A percentile compares a stretch with the other conserved stretches of the same genome.
Conservation (phyloP, 352 stramenopile genomes). For the Phytopythium montanum region DNA sequence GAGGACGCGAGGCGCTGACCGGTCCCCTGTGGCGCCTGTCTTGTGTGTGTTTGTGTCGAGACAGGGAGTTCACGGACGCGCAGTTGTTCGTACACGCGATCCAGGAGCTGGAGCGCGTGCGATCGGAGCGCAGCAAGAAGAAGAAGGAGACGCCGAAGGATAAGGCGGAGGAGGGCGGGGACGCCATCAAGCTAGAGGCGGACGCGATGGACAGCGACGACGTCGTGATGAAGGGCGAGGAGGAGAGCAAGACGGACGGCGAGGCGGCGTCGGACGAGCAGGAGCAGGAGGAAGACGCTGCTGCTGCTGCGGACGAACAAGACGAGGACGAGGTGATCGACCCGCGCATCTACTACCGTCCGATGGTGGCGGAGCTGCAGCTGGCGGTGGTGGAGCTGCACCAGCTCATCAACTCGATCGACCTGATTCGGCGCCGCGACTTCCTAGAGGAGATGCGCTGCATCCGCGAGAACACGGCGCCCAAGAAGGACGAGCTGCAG, state of each 20-base stretch:
- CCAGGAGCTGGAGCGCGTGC: slow-evolving; percentile 68
- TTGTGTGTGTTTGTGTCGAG: background rate
- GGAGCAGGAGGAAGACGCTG: slow-evolving; percentile 15
- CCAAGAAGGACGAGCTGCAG: slow-evolving; percentile 76
- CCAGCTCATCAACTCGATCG: slow-evolving; percentile 87
- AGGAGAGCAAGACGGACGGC: slow-evolving; percentile 13
- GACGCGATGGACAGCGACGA: slow-evolving; percentile 14
- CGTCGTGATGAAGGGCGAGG: slow-evolving; percentile 16
- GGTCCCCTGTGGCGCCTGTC: background rate
- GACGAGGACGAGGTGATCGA: slow-evolving; percentile 80
- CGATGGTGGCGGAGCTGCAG: slow-evolving; percentile 83
- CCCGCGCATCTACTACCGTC: slow-evolving; percentile 79
- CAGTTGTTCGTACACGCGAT: slow-evolving; percentile 84
- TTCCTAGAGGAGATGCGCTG: slow-evolving; percentile 87
- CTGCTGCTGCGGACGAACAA: no score
- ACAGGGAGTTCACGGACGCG: slow-evolving; percentile 80
- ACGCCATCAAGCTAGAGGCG: slow-evolving; percentile 18
- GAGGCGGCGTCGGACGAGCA: background rate
- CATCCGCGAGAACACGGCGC: slow-evolving; percentile 80
- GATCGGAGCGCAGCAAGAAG: slow-evolving; percentile 57
- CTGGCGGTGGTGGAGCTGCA: slow-evolving; percentile 72
- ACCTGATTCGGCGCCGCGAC: slow-evolving; percentile 72
- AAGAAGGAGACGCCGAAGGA: slow-evolving; percentile 35
- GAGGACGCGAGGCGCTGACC: background rate
- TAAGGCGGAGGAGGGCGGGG: slow-evolving; percentile 7